Evolutionary conservation across 768 basidiomycete species (phyloP), one percentile per base, ranked within the genome.

Genomic region (Russula sp.): DNA sequence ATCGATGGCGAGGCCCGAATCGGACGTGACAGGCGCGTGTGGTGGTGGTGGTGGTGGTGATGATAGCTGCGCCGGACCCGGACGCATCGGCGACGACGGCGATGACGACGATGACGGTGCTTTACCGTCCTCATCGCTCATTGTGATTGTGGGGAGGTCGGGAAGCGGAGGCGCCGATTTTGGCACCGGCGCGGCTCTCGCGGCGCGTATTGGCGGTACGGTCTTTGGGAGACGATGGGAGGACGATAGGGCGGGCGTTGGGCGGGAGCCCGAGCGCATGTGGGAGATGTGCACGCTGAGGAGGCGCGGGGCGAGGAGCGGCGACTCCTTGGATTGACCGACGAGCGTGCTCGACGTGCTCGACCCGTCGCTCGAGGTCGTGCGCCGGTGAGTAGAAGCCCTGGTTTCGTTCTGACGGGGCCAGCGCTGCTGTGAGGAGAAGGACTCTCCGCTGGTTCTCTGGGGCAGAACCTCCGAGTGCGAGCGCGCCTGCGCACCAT

Each of bases 231-330:
- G 44, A 22, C 14, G 53, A 45, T 18, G 20, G 35, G 22, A 16
- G 9, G 47, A 14, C 8, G 18, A 14, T 18, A 32, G 18, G 3
- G 49, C 16, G 11, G 49, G 35, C 45, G 32, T 4, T 6, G 55
- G 58, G 31, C 54, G 59, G 9, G 55, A 56, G 34, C 65, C 62
- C 1, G 65, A 59, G 14, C 57, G 57, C 58, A 55, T 52, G 39
- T 4, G 32, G 35, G 54, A 18, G 42, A 59, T 49, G 18, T 44
- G 39, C 16, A 11, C 39, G 20, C 20, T 59, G 39, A 59, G 53
- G 52, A 54, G 51, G 2, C 45, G 34, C 18, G 61, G 7, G 3
- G 20, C 47, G 52, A 53, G 16, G 6, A 18, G 18, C 16, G 22
- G 54, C 31, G 47, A 20, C 16, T 48, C 50, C 22, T 11, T 18